These are phyloP conservation scores for Phytophthora meadii DNA, from an alignment of 352 stramenopile genomes.

Conservation along the genomic window DNA sequence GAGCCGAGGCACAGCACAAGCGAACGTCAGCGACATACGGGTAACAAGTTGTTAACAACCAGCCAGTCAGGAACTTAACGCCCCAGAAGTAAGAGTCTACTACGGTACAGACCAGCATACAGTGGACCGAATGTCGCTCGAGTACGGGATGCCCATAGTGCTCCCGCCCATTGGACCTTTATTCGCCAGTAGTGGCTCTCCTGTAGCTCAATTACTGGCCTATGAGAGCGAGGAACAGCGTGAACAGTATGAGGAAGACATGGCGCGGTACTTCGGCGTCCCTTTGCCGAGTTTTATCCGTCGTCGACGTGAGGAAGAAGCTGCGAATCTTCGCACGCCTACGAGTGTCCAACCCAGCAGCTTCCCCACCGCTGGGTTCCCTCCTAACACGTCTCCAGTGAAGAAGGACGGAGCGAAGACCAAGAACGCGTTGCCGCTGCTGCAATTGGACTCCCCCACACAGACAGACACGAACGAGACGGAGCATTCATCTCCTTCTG, in stretches of 20 bases:
- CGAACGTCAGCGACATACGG: constrained; percentile 10
- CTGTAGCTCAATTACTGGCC: constrained; percentile 11
- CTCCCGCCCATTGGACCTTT: constrained; percentile 65
- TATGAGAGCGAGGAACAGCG: constrained; percentile 44
- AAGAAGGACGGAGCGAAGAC: constrained; percentile 57
- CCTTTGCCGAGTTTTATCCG: constrained; percentile 34
- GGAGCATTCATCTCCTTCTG: constrained; percentile 10
- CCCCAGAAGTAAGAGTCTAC: not conserved
- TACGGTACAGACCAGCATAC: not conserved
- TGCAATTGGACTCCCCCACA: constrained; percentile 57
- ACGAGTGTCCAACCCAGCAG: constrained; percentile 53
- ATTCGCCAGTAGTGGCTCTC: constrained; percentile 35
- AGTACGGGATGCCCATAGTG: constrained; percentile 45
- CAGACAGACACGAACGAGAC: constrained; percentile 27
- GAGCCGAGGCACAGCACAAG: constrained; percentile 22
- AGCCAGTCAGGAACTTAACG: constrained; percentile 2
- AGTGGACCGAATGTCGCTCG: constrained; percentile 38
- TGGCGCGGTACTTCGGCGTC: constrained; percentile 53
- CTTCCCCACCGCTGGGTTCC: constrained; percentile 42
- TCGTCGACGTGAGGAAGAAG: constrained; percentile 23
- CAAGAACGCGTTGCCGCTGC: constrained; percentile 38
- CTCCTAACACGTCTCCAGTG: constrained; percentile 65
- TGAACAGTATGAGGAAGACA: constrained; percentile 42
- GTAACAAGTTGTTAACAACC: not conserved
- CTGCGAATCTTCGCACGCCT: constrained; percentile 54